These are phyloP conservation scores for Oidiodendron maius DNA, from an alignment of 495 filamentous ascomycete genomes.

Conservation along the genomic window DNA sequence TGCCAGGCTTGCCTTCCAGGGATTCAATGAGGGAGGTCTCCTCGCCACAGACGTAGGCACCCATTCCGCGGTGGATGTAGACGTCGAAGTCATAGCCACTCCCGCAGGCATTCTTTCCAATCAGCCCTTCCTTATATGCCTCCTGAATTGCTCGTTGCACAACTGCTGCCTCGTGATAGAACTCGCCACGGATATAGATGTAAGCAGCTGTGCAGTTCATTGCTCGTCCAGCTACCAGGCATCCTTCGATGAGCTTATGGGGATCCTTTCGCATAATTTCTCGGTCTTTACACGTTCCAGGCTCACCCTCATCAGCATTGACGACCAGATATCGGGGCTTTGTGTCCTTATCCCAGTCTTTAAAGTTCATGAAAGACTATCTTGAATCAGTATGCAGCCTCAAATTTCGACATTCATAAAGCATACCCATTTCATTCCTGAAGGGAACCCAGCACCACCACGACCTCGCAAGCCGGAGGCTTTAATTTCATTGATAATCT, in stretches of 20 bases:
- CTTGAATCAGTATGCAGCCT: constrained; percentile 4
- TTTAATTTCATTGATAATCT: constrained; percentile 96
- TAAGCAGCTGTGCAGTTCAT: constrained; percentile 99
- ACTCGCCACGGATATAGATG: constrained; percentile 99
- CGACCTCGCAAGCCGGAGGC: constrained; percentile 90
- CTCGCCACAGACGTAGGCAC: constrained; percentile 96
- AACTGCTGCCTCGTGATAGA: constrained; percentile 93
- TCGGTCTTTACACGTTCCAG: constrained; percentile 97
- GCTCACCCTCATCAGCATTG: constrained; percentile 98
- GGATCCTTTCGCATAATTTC: constrained; percentile 99
- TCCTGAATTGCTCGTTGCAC: constrained; percentile 95
- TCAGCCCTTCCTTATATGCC: constrained; percentile 85
- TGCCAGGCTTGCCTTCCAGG: constrained; percentile 95
- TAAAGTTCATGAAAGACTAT: constrained; percentile 99
- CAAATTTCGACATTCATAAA: not conserved
- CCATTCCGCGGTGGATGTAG: constrained; percentile 92
- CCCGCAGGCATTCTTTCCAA: constrained; percentile 96
- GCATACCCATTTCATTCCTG: constrained; percentile 95
- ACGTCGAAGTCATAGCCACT: constrained; percentile 98
- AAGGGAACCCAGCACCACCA: constrained; percentile 96
- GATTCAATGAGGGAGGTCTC: constrained; percentile 98
- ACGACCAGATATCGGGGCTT: constrained; percentile 95
- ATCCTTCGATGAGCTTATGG: constrained; percentile 97
- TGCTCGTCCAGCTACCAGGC: constrained; percentile 88
- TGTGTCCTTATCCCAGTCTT: constrained; percentile 97